Percentiles rank a stretch among this genome's conserved stretches.
These are phyloP conservation scores for Aspergillus calidoustus DNA, from an alignment of 2,329 filamentous ascomycete genomes.

Conservation along the genomic window DNA sequence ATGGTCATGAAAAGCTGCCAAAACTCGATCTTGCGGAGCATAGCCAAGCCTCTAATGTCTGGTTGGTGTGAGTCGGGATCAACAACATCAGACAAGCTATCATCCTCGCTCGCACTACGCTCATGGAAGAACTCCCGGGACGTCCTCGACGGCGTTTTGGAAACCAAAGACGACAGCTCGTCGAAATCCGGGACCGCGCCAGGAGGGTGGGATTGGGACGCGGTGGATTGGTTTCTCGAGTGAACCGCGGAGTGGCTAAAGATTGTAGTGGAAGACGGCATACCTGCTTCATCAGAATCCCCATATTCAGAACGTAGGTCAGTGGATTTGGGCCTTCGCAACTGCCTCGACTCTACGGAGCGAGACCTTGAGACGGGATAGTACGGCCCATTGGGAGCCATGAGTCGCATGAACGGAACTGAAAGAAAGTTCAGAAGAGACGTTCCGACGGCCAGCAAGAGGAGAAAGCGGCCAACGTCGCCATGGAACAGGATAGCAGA, in stretches of 20 bases:
- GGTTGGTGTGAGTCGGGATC: slow-evolving; percentile 75
- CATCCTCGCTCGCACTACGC: slow-evolving; percentile 37
- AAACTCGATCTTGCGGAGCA: slow-evolving; percentile 77
- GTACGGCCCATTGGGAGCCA: slow-evolving; percentile 61
- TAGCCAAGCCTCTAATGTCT: slow-evolving; percentile 85
- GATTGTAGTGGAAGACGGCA: slow-evolving; percentile 39
- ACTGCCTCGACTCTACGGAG: slow-evolving; percentile 35
- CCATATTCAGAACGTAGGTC: slow-evolving; percentile 31
- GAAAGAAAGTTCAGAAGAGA: slow-evolving; percentile 74
- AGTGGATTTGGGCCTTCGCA: slow-evolving; percentile 38
- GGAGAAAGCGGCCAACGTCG: slow-evolving; percentile 78
- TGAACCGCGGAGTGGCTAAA: slow-evolving; percentile 32
- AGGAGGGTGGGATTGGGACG: slow-evolving; percentile 31
- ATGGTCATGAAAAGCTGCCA: slow-evolving; percentile 90
- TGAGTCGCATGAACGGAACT: slow-evolving; percentile 82
- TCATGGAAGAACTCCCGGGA: slow-evolving; percentile 55
- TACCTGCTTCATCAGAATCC: slow-evolving; percentile 42
- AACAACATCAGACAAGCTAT: slow-evolving; percentile 61
- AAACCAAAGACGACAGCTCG: slow-evolving; percentile 83
- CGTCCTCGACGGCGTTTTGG: slow-evolving; percentile 59
- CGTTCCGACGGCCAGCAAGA: slow-evolving; percentile 80
- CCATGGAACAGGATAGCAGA: slow-evolving; percentile 80
- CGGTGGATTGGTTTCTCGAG: slow-evolving; percentile 36
- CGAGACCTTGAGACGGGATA: slow-evolving; percentile 41
- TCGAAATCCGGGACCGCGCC: slow-evolving; percentile 54